A percentile compares a stretch with the other conserved stretches of the same genome.
Evolutionary conservation across 2,329 filamentous ascomycete genomes (phyloP).

Genomic region (Colletotrichum australisinense): DNA sequence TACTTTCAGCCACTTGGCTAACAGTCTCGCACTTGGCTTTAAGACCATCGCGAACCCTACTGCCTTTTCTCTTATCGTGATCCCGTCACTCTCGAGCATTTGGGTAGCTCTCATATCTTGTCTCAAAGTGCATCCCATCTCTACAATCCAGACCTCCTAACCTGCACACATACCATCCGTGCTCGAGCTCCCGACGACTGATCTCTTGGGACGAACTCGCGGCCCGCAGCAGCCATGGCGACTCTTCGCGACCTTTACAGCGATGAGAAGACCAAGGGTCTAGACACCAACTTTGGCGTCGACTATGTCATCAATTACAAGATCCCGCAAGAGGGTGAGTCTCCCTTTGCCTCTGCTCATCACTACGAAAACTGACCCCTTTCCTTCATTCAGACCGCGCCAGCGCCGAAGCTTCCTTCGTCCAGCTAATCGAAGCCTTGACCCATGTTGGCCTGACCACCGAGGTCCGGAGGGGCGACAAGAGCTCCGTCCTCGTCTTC

Average conservation of each 20-base stretch:
- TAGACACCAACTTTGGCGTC: constrained; percentile 60
- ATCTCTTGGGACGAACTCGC: constrained; percentile 24
- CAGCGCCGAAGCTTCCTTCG: constrained; percentile 80
- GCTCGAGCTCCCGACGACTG: constrained; percentile 23
- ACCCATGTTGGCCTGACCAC: constrained; percentile 84
- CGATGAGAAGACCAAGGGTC: constrained; percentile 31
- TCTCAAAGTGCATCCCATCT: constrained; percentile 17
- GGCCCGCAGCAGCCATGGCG: constrained; percentile 27
- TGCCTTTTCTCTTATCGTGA: background rate
- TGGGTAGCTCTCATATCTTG: background rate
- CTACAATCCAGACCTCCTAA: background rate
- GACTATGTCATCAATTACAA: constrained; percentile 90
- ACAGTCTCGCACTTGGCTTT: background rate
- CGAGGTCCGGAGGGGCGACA: constrained; percentile 85
- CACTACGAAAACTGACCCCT: background rate
- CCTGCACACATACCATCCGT: constrained; percentile 12
- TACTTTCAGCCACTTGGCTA: constrained; percentile 29
- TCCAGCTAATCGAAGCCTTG: constrained; percentile 80
- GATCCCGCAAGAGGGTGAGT: constrained; percentile 74
- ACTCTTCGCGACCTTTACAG: constrained; percentile 34
- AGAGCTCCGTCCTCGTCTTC: constrained; percentile 83
- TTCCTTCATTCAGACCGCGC: constrained; percentile 65
- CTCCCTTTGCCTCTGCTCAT: background rate
- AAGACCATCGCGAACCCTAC: background rate
- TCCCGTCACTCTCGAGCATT: background rate